Conservation (phyloP, 768 basidiomycete genomes). For the Collybiopsis luxurians region DNA sequence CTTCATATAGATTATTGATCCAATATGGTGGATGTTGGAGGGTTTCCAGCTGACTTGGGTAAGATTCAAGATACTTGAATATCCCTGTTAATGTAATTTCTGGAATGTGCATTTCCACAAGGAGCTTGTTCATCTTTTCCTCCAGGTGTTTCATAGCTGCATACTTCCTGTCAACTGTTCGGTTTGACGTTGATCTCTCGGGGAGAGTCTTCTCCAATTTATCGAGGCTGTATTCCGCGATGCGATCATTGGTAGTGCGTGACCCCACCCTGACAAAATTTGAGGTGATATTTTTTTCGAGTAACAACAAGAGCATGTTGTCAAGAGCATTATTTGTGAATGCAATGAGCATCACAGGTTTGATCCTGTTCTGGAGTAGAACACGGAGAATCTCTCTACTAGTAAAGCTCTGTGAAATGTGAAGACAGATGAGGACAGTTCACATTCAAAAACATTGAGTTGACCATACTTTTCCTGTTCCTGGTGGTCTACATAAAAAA, state of each 20-base stretch:
- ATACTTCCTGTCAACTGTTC: constrained; percentile 29
- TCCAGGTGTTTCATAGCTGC: constrained; percentile 42
- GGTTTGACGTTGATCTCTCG: constrained; percentile 37
- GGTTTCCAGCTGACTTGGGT: constrained; percentile 47
- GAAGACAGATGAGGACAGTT: too few species aligned
- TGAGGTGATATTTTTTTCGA: constrained; percentile 61
- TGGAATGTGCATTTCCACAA: constrained; percentile 37
- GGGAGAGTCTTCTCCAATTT: constrained; percentile 47
- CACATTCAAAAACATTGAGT: too few species aligned
- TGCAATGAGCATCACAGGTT: constrained; percentile 53
- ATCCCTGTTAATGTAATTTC: constrained; percentile 36
- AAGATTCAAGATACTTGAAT: constrained; percentile 37
- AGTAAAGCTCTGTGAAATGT: constrained; percentile 49
- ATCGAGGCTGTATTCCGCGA: constrained; percentile 60
- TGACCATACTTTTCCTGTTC: constrained; percentile 64
- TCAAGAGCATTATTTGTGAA: constrained; percentile 83
- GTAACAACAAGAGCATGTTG: constrained; percentile 61
- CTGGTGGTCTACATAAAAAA: constrained; percentile 54
- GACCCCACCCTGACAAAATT: constrained; percentile 69
- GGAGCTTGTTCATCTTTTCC: constrained; percentile 42
- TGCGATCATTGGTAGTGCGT: constrained; percentile 57
- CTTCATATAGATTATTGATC: constrained; percentile 29
- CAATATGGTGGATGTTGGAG: constrained; percentile 45
- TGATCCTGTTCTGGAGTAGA: constrained; percentile 47
- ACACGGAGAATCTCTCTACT: constrained; percentile 69